These are phyloP conservation scores for Stemphylium vesicarium DNA, from an alignment of 2,329 filamentous ascomycete species.

Conservation along the genomic window DNA sequence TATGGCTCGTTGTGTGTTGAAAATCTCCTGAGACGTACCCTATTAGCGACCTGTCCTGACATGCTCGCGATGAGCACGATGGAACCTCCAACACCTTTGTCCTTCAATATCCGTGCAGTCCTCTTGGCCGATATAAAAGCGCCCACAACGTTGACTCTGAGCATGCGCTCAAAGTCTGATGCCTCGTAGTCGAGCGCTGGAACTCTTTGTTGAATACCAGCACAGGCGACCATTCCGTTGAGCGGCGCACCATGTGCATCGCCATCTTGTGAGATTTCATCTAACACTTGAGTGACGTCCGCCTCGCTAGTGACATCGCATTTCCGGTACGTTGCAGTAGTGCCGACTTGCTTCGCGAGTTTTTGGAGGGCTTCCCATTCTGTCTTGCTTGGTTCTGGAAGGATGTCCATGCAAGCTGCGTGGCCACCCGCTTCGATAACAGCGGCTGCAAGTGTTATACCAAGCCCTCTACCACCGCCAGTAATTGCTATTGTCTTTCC, in stretches of 20 bases:
- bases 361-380: constrained; percentile 55
- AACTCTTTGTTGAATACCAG: constrained; percentile 58
- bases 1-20: background rate
- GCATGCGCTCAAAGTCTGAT: constrained; percentile 43
- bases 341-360: constrained; percentile 45
- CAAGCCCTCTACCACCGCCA: constrained; percentile 59
- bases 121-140: constrained; percentile 46
- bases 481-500: constrained; percentile 57
- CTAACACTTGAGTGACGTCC: constrained; percentile 45
- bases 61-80: constrained; percentile 63
- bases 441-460: constrained; percentile 58
- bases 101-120: constrained; percentile 59
- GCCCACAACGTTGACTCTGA: constrained; percentile 48
- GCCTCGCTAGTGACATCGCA: constrained; percentile 59
- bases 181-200: constrained; percentile 57
- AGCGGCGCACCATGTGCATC: constrained; percentile 43
- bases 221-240: constrained; percentile 54
- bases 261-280: constrained; percentile 47
- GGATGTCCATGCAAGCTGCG: constrained; percentile 58
- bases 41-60: constrained; percentile 21
- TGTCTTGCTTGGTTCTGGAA: constrained; percentile 44
- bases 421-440: constrained; percentile 59
- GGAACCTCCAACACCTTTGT: constrained; percentile 62
- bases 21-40: constrained; percentile 2
- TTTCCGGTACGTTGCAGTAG: constrained; percentile 50